Evolutionary conservation across 2,329 filamentous ascomycete species (phyloP), one percentile per base, ranked within the genome.

Genomic region (Xylaria polymorpha): DNA sequence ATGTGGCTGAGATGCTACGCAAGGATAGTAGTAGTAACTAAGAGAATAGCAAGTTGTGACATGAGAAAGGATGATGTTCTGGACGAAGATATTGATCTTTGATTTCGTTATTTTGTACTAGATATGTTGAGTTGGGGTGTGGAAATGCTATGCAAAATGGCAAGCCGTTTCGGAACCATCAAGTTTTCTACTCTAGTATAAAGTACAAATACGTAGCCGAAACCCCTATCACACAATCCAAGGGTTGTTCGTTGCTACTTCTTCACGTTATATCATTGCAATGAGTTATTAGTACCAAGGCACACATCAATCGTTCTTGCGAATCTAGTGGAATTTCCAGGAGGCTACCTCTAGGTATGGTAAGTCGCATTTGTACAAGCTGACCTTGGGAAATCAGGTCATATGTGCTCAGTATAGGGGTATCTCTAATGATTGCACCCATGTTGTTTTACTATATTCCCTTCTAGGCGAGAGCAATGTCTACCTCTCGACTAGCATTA

Each of bases 1-100:
- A 89, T 56, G 86, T 89, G 41, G 83, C 83, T 32, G 85, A 86
- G 73, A 86, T 88, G 81, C 80, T 89, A 53, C 79, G 80, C 50
- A 82, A 83, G 70, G 83, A 85, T 22, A 81, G 78, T 46, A 74
- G 64, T 29, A 61, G 60, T 37, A 71, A 35, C 61, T 72, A 20
- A 69, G 48, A n/a, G 14, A 15, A 15, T 5, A 22, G 3, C 10
- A 18, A 8, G 32, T 15, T 20, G 39, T 15, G 15, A 32, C 12
- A 43, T 12, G 25, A 9, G 46, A 18, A 41, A 53, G 35, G 44
- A 22, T 22, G 32, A 35, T 53, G 8, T 37, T 39, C 53, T 4
- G 10, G 22, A 44, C 18, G 43, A 14, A 39, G 29, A 14, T 25
- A 25, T 61, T 3, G 14, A 37, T 25, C n/a, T 29, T 59, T 32